Base-by-base conservation (phyloP, 192 early-diverging fungal genomes). In the Allomyces macrogynus region DNA sequence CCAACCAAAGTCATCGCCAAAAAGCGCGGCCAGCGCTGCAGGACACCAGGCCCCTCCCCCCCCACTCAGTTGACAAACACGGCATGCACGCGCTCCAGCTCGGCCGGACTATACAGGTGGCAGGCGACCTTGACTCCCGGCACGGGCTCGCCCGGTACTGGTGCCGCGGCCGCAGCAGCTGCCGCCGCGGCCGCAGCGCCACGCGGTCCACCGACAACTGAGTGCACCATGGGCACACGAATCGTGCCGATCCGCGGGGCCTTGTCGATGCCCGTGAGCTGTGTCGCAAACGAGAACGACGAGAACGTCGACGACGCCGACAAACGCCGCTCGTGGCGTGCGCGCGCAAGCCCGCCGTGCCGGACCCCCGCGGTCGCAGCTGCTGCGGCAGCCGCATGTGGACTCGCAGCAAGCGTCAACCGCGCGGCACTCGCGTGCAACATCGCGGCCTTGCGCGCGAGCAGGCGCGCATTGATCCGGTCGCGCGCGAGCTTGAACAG, bases 61-160 rank as follows among this genome's bases (percentile, higher is more conserved):
- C n/a, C n/a, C n/a, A n/a, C n/a, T 71, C 65, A 71, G 57, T 71
- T 71, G 12, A 71, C 70, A 66, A 71, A 71, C 27, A 69, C 65
- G 27, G 68, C 67, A 43, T 71, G 70, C 27, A 71, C 69, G 24
- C 60, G 65, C 65, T 71, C 70, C 60, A 71, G 70, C 61, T 71
- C 70, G n/a, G 69, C 60, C 4, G 68, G 43, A 71, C 57, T 70
- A 23, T 60, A 43, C 24, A 71, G 54, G 40, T 66, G 62, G 63
- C 68, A 63, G 16, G 61, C 57, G 62, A 57, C 49, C 16, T 57
- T 57, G 49, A n/a, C 49, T 14, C 16, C 49, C 1, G 49, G 16
- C 16, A 57, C 49, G 20, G 49, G 32, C 32, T 40, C 32, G 32
- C 32, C 32, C 32, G 67, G 70, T 24, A 25, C 42, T 49, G 64